These are phyloP conservation scores for Rossbeevera mucosa DNA, from an alignment of 768 basidiomycete genomes.

Conservation along the genomic window DNA sequence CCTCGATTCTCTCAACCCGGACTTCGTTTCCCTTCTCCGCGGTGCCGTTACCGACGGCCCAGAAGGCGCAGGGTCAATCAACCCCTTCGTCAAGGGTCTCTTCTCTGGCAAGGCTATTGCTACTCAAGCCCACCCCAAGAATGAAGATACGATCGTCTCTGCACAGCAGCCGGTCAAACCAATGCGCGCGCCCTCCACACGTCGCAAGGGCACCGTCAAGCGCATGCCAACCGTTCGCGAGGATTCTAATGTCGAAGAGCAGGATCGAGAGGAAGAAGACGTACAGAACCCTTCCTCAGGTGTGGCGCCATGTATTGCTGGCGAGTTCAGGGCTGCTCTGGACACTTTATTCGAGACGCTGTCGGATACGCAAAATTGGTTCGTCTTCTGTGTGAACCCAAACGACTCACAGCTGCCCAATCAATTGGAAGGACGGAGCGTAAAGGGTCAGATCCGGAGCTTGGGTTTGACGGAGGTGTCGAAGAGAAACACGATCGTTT, in stretches of 20 bases:
- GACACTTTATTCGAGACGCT: slow-evolving; percentile 85
- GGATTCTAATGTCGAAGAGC: slow-evolving; percentile 30
- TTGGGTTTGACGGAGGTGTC: slow-evolving; percentile 76
- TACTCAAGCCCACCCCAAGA: slow-evolving; percentile 84
- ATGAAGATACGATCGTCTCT: slow-evolving; percentile 93
- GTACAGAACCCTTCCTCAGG: slow-evolving; percentile 29
- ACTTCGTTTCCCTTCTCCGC: slow-evolving; percentile 86
- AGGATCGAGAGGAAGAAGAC: slow-evolving; percentile 48
- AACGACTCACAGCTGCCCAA: slow-evolving; percentile 95
- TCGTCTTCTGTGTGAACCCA: slow-evolving; percentile 87
- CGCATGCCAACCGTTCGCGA: slow-evolving; percentile 41
- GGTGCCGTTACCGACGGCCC: slow-evolving; percentile 48
- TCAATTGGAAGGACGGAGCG: slow-evolving; percentile 86
- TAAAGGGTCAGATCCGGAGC: slow-evolving; percentile 88
- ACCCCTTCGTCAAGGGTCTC: slow-evolving; percentile 87
- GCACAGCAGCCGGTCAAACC: slow-evolving; percentile 93
- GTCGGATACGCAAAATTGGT: slow-evolving; percentile 88
- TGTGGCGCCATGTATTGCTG: slow-evolving; percentile 67
- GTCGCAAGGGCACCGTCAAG: slow-evolving; percentile 71
- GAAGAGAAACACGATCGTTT: slow-evolving; percentile 57
- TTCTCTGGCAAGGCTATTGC: slow-evolving; percentile 89
- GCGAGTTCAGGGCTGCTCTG: slow-evolving; percentile 82
- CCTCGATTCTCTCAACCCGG: slow-evolving; percentile 83
- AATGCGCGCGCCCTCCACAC: slow-evolving; percentile 87
- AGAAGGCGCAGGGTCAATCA: slow-evolving; percentile 76